phyloP scores from a whole-genome alignment of 352 stramenopile genomes.

The Phytophthora lateralis region DNA sequence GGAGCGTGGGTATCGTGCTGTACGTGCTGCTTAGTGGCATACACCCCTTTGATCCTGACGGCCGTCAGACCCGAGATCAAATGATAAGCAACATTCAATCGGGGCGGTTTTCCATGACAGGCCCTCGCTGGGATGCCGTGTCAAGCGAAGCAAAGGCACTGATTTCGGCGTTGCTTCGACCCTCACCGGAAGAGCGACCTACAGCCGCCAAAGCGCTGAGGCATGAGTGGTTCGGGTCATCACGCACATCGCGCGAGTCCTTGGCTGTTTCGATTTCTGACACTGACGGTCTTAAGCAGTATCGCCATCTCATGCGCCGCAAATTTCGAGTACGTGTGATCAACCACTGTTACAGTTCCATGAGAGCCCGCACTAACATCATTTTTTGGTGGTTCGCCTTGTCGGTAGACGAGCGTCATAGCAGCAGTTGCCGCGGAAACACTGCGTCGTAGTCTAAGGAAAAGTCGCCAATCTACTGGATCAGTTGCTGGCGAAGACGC shows the following conservation, averaged over 20 bases:
- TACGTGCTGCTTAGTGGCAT: conserved; percentile 87
- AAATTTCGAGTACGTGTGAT: conserved; percentile 60
- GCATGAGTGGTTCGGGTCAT: conserved; percentile 56
- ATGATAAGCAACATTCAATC: conserved; percentile 67
- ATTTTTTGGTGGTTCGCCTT: background rate
- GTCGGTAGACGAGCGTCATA: conserved; percentile 55
- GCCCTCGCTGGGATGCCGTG: conserved; percentile 51
- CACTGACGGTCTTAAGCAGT: conserved; percentile 54
- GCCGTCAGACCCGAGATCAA: conserved; percentile 69
- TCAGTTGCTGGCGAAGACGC: conserved; percentile 9
- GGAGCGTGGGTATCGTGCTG: conserved; percentile 89
- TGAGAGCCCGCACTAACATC: background rate
- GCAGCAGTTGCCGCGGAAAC: conserved; percentile 60
- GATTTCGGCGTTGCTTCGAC: conserved; percentile 43
- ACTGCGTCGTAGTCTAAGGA: conserved; percentile 55
- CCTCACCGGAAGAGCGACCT: conserved; percentile 32
- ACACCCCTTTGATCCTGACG: conserved; percentile 79
- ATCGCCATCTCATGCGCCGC: conserved; percentile 62
- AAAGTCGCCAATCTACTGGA: conserved; percentile 37
- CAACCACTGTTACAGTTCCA: background rate
- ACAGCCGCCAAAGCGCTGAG: conserved; percentile 44
- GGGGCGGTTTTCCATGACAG: conserved; percentile 48
- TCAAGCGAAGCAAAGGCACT: conserved; percentile 60
- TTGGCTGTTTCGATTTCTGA: conserved; percentile 53
- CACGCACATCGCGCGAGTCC: conserved; percentile 50